Evolutionary conservation across 805 yeast genomes (phyloP).

Genomic region (Starmerella vitae): DNA sequence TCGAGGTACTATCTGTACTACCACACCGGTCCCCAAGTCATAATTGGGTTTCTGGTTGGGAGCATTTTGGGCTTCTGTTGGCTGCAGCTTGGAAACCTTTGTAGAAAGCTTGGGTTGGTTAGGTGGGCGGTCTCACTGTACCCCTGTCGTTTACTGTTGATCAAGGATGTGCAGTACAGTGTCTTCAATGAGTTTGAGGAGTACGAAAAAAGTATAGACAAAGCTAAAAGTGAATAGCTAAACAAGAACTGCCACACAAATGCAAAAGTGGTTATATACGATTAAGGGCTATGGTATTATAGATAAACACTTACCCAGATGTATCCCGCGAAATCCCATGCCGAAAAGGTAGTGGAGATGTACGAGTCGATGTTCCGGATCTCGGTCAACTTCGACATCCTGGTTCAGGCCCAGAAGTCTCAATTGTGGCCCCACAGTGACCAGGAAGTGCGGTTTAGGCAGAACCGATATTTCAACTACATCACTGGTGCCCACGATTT

Average conservation of each 20-base stretch:
- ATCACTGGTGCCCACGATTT: constrained; percentile 61
- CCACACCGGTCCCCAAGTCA: constrained; percentile 61
- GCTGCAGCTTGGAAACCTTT: constrained; percentile 38
- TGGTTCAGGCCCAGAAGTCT: constrained; percentile 23
- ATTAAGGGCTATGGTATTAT: no score
- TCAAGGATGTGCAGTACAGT: constrained; percentile 30
- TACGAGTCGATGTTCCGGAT: constrained; percentile 28
- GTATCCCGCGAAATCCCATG: constrained; percentile 79
- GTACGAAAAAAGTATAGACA: constrained; percentile 2
- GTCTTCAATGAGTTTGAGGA: constrained; percentile 25
- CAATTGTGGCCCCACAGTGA: constrained; percentile 65
- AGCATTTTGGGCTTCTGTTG: constrained; percentile 42
- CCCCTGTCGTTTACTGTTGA: constrained; percentile 33
- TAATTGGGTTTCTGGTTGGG: constrained; percentile 60
- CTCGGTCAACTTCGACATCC: constrained; percentile 30
- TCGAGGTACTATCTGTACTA: constrained; percentile 70
- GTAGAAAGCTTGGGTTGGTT: constrained; percentile 55
- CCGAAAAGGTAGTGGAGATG: constrained; percentile 26
- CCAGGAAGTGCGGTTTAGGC: constrained; percentile 65
- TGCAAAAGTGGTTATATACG: no score
- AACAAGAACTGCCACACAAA: no score
- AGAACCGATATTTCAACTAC: constrained; percentile 81
- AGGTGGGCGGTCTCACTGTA: constrained; percentile 50
- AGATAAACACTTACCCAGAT: no score
- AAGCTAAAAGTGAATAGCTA: no score